Base-by-base conservation (phyloP, 345 rosid species). In the Toxicodendron radicans region DNA sequence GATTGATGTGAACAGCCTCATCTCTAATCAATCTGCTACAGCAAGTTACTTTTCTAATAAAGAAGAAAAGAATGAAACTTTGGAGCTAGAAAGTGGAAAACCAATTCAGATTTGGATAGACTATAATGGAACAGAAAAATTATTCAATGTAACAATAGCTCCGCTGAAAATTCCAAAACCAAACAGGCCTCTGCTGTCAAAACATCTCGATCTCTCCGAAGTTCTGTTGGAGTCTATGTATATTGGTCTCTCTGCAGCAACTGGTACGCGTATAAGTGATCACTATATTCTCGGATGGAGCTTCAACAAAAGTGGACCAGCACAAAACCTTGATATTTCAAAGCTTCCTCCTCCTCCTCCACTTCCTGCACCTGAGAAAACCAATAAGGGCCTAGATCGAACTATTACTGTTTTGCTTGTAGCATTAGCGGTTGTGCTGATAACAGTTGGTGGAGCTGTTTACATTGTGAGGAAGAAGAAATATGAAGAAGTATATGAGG, bases 241-340 rank as follows among this genome's bases (percentile, higher is more conserved):
- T 64, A 76, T 89, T 0, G 97, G 95, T 30, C 81, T 92, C 83
- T 74, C 88, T 0, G 83, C 89, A 10, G 60, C 91, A 11, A 87
- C 90, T 0, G 87, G 91, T 4, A 68, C 83, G 0, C 30, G 80
- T 18, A 10, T 68, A 30, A 80, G 86, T 45, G 48, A 77, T 27
- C 93, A 90, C 14, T 73, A 81, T 12, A 71, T 90, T 46, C 74
- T 84, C 48, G 91, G 97, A 38, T 91, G 94, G 93, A 92, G 93
- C 74, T 92, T 83, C 73, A 83, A 35, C 53, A 69, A 57, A 52
- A 87, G 80, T 11, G 90, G 87, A 27, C 75, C 75, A 79, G 85
- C 87, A 45, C 33, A 78, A 35, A 77, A 70, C 14, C 76, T 92
- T n/a, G 72, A 76, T 20, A 61, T 87, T 10, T 82, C 88, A 5